These are phyloP conservation scores for Neurospora sp. DNA, from an alignment of 495 filamentous ascomycete genomes.

Conservation along the genomic window DNA sequence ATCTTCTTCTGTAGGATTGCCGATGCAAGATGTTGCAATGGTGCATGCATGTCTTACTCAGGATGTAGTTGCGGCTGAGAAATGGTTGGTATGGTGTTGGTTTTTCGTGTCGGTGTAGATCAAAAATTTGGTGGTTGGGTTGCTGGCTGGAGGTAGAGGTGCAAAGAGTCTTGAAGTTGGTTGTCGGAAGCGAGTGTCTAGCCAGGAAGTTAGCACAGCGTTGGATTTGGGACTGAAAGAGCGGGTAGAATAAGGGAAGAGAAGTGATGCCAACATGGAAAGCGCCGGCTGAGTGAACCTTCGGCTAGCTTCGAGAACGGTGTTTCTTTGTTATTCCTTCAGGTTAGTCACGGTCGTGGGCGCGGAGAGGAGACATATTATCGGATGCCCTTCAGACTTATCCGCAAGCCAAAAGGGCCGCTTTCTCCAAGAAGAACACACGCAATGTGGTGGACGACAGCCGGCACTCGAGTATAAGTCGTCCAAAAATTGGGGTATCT, in stretches of 20 bases:
- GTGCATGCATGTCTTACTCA: too few relatives aligned
- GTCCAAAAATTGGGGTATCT: conserved; percentile 25
- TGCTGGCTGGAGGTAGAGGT: background rate
- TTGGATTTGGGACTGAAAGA: background rate
- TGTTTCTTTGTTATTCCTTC: background rate
- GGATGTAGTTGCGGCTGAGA: too few relatives aligned
- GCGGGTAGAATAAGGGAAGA: background rate
- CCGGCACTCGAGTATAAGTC: conserved; percentile 15
- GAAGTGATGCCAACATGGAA: background rate
- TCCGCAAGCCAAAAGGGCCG: background rate
- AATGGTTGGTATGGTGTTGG: too few relatives aligned
- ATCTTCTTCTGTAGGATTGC: too few relatives aligned
- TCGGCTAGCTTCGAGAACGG: background rate
- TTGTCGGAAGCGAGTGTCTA: background rate
- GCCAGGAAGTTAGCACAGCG: background rate
- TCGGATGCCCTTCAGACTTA: background rate
- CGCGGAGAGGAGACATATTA: background rate
- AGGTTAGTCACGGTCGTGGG: background rate
- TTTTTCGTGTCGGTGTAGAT: too few relatives aligned
- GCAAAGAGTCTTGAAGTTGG: background rate
- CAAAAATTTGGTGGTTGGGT: background rate
- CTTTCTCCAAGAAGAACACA: background rate
- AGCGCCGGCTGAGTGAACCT: background rate
- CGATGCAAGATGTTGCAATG: too few relatives aligned
- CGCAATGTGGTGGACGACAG: background rate